These are phyloP conservation scores for Cucurbita moschata DNA, from an alignment of 306 rosid genomes.

Conservation along the genomic window DNA sequence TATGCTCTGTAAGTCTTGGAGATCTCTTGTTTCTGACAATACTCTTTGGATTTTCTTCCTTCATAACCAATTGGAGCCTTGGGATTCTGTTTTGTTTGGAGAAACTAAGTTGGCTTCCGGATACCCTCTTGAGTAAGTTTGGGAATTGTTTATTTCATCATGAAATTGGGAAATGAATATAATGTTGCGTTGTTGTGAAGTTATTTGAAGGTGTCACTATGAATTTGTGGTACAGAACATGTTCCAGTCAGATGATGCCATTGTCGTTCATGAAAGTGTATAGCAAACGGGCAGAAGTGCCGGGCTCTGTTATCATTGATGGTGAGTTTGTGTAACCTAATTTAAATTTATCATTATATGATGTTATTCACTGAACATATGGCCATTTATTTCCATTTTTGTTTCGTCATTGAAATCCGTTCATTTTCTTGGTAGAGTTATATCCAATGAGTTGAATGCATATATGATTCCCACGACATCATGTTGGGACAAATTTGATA, in stretches of 20 bases:
- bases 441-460: too few species aligned
- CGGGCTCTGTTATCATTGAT: constrained; percentile 66
- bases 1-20: constrained; percentile 7
- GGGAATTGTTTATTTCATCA: too few species aligned
- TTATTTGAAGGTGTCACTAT: background rate
- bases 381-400: too few species aligned
- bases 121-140: constrained; percentile 41
- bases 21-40: constrained; percentile 7
- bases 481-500: too few species aligned
- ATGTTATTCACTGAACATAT: too few species aligned
- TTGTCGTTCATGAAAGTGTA: constrained; percentile 46
- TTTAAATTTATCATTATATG: background rate
- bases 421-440: too few species aligned
- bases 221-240: constrained; percentile 27
- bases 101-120: constrained; percentile 9
- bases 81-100: constrained; percentile 7
- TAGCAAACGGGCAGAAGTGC: constrained; percentile 46
- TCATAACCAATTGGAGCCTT: constrained; percentile 5
- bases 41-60: constrained; percentile 6
- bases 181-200: background rate
- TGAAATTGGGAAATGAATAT: too few species aligned
- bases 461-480: too few species aligned
- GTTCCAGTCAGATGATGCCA: constrained; percentile 17
- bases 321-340: constrained; percentile 27
- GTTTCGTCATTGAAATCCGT: too few species aligned